Percentiles rank a stretch among this genome's conserved stretches.
Evolutionary conservation across 2,329 filamentous ascomycete genomes (phyloP).

Genomic region (Passalora sequoiae): DNA sequence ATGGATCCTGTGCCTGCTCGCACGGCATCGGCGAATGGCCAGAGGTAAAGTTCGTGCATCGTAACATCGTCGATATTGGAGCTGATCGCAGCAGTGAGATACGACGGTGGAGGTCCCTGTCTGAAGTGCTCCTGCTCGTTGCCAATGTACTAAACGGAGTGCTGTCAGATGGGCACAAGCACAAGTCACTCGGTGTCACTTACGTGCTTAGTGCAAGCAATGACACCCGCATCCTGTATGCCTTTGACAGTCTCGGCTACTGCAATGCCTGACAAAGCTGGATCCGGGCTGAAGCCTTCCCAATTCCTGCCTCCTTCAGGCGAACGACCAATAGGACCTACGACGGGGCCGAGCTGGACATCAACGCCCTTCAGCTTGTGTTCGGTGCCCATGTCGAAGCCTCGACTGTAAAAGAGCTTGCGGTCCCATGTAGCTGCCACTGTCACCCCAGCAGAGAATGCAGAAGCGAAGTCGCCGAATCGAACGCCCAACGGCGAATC

Average conservation of each 20-base stretch:
- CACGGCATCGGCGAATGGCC: constrained; percentile 48
- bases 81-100: constrained; percentile 58
- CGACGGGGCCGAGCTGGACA: constrained; percentile 70
- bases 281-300: constrained; percentile 68
- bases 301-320: constrained; percentile 67
- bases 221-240: constrained; percentile 74
- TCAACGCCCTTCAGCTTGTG: constrained; percentile 70
- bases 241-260: constrained; percentile 70
- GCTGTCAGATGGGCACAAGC: constrained; percentile 56
- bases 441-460: constrained; percentile 72
- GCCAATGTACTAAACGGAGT: constrained; percentile 66
- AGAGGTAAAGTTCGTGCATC: constrained; percentile 41
- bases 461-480: constrained; percentile 71
- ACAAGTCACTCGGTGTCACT: constrained; percentile 34
- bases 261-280: constrained; percentile 66
- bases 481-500: constrained; percentile 79
- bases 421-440: constrained; percentile 80
- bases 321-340: constrained; percentile 64
- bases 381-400: constrained; percentile 68
- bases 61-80: constrained; percentile 60
- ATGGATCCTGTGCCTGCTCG: constrained; percentile 47
- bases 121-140: constrained; percentile 71
- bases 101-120: constrained; percentile 42
- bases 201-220: constrained; percentile 73
- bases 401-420: constrained; percentile 62